Conservation (phyloP, 805 yeast species). For the Candida nonsorbophila region DNA sequence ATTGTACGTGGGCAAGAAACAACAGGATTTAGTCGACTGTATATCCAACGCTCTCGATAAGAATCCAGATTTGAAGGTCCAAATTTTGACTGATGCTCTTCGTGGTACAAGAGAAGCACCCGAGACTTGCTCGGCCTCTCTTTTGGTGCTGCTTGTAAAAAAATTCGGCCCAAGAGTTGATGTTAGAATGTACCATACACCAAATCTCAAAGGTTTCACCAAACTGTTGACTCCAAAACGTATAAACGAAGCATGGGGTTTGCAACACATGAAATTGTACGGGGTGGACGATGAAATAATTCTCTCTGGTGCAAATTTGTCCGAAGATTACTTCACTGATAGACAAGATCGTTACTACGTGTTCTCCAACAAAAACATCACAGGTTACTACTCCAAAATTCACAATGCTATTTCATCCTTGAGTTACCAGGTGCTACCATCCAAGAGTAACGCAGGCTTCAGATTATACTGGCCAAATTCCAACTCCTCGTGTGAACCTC, state of each 20-base stretch:
- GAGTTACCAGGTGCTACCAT: constrained; percentile 57
- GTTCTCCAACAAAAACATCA: constrained; percentile 50
- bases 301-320: constrained; percentile 86
- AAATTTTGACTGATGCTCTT: constrained; percentile 77
- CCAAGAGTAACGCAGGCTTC: constrained; percentile 45
- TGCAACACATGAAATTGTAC: constrained; percentile 96
- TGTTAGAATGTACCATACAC: constrained; percentile 84
- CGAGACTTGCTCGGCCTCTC: constrained; percentile 62
- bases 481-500: constrained; percentile 67
- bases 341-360: constrained; percentile 90
- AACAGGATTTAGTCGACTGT: constrained; percentile 66
- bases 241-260: constrained; percentile 85
- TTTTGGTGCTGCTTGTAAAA: constrained; percentile 61
- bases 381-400: constrained; percentile 71
- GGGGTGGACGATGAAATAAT: constrained; percentile 91
- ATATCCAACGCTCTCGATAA: constrained; percentile 52
- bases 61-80: constrained; percentile 62
- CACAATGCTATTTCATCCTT: constrained; percentile 64
- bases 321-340: constrained; percentile 87
- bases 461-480: constrained; percentile 68
- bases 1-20: constrained; percentile 78
- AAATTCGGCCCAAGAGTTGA: constrained; percentile 70
- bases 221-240: constrained; percentile 70
- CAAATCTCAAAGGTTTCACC: constrained; percentile 66
- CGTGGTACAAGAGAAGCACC: constrained; percentile 95